Percentiles rank a stretch among this genome's conserved stretches.
These are phyloP conservation scores for Atkinsonella texensis DNA, from an alignment of 2,329 filamentous ascomycete genomes.

Conservation along the genomic window DNA sequence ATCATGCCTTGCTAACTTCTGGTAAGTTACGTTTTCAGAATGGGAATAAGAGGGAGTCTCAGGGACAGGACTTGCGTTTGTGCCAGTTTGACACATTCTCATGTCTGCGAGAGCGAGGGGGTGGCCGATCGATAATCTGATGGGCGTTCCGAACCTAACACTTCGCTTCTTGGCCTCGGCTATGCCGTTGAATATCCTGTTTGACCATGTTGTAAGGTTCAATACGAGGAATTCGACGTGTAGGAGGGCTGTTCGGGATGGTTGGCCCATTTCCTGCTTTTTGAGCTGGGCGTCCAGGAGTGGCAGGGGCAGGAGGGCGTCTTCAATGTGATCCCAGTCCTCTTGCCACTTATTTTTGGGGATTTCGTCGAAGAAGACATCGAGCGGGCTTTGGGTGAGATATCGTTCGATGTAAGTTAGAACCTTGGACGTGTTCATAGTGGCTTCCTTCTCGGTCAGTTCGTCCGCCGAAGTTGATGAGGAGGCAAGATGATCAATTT, in stretches of 20 bases:
- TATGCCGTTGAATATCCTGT: constrained; percentile 52
- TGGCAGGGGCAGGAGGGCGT: constrained; percentile 33
- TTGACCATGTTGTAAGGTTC: constrained; percentile 45
- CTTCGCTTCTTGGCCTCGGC: constrained; percentile 57
- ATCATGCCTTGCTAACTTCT: constrained; percentile 21
- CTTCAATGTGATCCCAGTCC: constrained; percentile 31
- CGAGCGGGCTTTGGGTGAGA: constrained; percentile 53
- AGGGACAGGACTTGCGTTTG: constrained; percentile 19
- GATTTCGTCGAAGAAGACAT: constrained; percentile 44
- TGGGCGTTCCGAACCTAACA: constrained; percentile 51
- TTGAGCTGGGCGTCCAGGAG: constrained; percentile 37
- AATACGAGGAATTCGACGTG: constrained; percentile 52
- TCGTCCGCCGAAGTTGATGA: constrained; percentile 54
- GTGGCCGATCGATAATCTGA: constrained; percentile 30
- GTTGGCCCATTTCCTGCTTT: constrained; percentile 32
- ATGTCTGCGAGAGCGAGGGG: constrained; percentile 43
- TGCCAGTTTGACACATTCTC: constrained; percentile 33
- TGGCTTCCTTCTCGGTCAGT: constrained; percentile 62
- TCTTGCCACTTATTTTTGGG: constrained; percentile 37
- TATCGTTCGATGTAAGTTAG: constrained; percentile 67
- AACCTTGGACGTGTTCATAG: constrained; percentile 60
- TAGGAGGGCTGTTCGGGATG: constrained; percentile 39
- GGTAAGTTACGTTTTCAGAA: not conserved
- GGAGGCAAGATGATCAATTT: constrained; percentile 66
- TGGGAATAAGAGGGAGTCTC: not conserved